These are phyloP conservation scores for Pichia sporocuriosa DNA, from an alignment of 805 yeast genomes.

Conservation along the genomic window DNA sequence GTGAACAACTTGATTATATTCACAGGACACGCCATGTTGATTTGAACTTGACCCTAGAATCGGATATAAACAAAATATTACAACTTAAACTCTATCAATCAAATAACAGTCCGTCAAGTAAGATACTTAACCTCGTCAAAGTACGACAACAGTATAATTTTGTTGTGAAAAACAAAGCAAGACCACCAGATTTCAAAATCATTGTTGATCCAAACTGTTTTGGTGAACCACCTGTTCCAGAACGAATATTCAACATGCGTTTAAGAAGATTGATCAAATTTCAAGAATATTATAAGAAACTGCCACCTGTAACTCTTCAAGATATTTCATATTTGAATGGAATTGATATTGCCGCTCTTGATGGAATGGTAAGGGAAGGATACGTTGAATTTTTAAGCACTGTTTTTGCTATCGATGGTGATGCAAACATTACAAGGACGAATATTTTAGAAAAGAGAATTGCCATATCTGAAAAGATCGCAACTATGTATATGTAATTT, in stretches of 20 bases:
- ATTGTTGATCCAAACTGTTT: slow-evolving; percentile 16
- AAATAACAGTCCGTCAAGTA: neutral
- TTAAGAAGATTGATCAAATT: slow-evolving; percentile 14
- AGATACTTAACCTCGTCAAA: neutral
- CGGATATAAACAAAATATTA: neutral
- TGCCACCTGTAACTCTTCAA: slow-evolving; percentile 15
- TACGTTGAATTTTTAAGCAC: slow-evolving; percentile 15
- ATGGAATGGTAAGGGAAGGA: slow-evolving; percentile 10
- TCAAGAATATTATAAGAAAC: slow-evolving; percentile 10
- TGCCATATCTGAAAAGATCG: slow-evolving; percentile 10
- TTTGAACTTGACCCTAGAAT: neutral
- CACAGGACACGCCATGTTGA: no score
- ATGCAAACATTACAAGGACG: slow-evolving; percentile 14
- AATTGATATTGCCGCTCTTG: slow-evolving; percentile 4
- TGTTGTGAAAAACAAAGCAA: slow-evolving; percentile 11
- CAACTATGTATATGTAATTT: slow-evolving; percentile 2
- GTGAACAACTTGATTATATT: neutral
- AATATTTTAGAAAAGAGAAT: slow-evolving; percentile 5
- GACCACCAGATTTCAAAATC: slow-evolving; percentile 13
- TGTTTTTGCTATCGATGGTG: slow-evolving; percentile 13
- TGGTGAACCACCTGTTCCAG: slow-evolving; percentile 19
- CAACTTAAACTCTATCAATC: neutral
- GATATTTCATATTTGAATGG: slow-evolving; percentile 18
- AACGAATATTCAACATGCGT: slow-evolving; percentile 16
- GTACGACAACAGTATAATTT: slow-evolving; percentile 14